Conservation (phyloP, 495 filamentous ascomycete genomes). For the Gamarada debralockiae region DNA sequence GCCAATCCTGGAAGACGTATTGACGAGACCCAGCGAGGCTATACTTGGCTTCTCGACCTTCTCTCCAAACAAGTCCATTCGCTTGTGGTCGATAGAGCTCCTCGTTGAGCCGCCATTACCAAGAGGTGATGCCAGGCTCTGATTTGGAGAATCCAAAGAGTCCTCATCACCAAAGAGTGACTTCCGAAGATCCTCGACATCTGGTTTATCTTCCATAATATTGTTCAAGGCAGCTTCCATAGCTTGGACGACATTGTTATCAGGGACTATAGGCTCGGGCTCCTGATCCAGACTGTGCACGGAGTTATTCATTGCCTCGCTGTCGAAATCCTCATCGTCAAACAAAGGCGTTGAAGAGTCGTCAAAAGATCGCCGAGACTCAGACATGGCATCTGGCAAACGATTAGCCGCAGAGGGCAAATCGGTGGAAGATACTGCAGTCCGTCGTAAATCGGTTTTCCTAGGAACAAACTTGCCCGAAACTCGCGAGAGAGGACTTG, state of each 20-base stretch:
- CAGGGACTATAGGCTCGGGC: slow-evolving; percentile 32
- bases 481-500: slow-evolving; percentile 28
- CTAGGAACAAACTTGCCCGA: slow-evolving; percentile 15
- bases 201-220: slow-evolving; percentile 79
- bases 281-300: slow-evolving; percentile 49
- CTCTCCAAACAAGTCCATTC: slow-evolving; percentile 38
- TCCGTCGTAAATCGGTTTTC: slow-evolving; percentile 20
- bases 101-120: slow-evolving; percentile 43
- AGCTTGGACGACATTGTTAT: slow-evolving; percentile 71
- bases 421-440: slow-evolving; percentile 41
- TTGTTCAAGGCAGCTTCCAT: slow-evolving; percentile 94
- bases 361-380: slow-evolving; percentile 41
- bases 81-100: slow-evolving; percentile 52
- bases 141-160: slow-evolving; percentile 41
- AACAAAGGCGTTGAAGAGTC: slow-evolving; percentile 39
- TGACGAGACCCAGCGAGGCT: slow-evolving; percentile 86
- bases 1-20: slow-evolving; percentile 70
- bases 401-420: slow-evolving; percentile 18
- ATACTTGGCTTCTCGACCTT: slow-evolving; percentile 76
- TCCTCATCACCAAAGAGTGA: slow-evolving; percentile 52
- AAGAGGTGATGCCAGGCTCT: slow-evolving; percentile 36
- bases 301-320: slow-evolving; percentile 48
- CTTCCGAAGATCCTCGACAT: slow-evolving; percentile 57
- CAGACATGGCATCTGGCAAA: slow-evolving; percentile 30
- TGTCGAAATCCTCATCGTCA: slow-evolving; percentile 50